Conservation (phyloP, 257 asterid genomes). For the Petunia axillaris region DNA sequence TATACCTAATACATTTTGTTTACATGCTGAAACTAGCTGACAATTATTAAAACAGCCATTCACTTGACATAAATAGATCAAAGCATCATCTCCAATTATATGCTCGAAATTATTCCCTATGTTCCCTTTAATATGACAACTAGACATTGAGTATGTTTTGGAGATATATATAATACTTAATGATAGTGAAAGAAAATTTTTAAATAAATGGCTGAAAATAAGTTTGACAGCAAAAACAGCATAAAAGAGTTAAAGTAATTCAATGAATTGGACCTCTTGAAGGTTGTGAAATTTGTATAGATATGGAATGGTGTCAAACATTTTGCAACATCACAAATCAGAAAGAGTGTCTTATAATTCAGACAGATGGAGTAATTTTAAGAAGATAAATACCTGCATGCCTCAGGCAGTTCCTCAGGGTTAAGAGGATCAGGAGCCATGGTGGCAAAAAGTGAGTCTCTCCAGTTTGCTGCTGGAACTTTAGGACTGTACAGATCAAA, state of each 20-base stretch:
- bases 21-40: neutral
- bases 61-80: neutral
- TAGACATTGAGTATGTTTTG: too few relatives aligned
- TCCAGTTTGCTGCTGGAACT: conserved; percentile 53
- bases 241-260: neutral
- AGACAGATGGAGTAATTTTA: conserved; percentile 24
- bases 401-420: conserved; percentile 53
- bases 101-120: neutral
- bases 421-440: conserved; percentile 47
- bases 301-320: neutral
- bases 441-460: conserved; percentile 37
- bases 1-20: too few relatives aligned
- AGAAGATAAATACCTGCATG: conserved; percentile 48
- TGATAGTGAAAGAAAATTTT: neutral
- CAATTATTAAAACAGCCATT: neutral
- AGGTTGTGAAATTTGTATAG: neutral
- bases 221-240: neutral
- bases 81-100: neutral
- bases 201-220: neutral
- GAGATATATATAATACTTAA: neutral
- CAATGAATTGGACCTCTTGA: neutral
- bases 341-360: neutral
- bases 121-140: neutral
- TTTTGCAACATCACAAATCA: neutral
- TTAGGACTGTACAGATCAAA: conserved; percentile 48